Percentiles rank a stretch among this genome's conserved stretches.
Conservation (phyloP, 1,284 basidiomycete genomes). For the Meira nashicola region DNA sequence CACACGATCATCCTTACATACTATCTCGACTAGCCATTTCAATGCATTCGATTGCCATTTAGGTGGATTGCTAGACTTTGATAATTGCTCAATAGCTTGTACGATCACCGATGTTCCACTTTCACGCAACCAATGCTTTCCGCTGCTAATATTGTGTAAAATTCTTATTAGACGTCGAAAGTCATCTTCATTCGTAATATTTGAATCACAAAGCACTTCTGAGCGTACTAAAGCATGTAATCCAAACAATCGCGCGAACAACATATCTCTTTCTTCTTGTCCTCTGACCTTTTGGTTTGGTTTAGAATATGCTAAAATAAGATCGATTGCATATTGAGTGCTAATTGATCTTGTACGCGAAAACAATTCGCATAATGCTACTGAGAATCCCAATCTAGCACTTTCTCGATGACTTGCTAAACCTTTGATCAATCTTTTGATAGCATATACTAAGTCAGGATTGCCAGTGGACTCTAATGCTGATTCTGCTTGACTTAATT, state of each 20-base stretch:
- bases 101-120: slow-evolving; percentile 80
- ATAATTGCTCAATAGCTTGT: slow-evolving; percentile 48
- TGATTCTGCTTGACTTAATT: slow-evolving; percentile 55
- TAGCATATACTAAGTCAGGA: slow-evolving; percentile 57
- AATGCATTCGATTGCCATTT: slow-evolving; percentile 21
- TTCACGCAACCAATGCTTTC: slow-evolving; percentile 87
- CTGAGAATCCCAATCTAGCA: slow-evolving; percentile 87
- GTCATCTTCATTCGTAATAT: slow-evolving; percentile 60
- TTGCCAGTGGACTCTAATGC: slow-evolving; percentile 59
- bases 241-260: slow-evolving; percentile 90
- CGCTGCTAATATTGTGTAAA: slow-evolving; percentile 68
- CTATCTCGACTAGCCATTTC: slow-evolving; percentile 23
- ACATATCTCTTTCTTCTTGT: slow-evolving; percentile 83
- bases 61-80: neutral
- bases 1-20: slow-evolving; percentile 59
- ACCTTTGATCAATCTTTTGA: slow-evolving; percentile 58
- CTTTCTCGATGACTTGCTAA: slow-evolving; percentile 86
- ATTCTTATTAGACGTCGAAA: slow-evolving; percentile 66
- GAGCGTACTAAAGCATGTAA: slow-evolving; percentile 59
- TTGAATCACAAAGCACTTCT: slow-evolving; percentile 63
- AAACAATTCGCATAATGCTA: slow-evolving; percentile 84
- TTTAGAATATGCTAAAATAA: slow-evolving; percentile 40
- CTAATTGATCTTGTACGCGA: slow-evolving; percentile 60
- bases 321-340: slow-evolving; percentile 55
- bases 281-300: slow-evolving; percentile 61